Evolutionary conservation across 2,329 filamentous ascomycete species (phyloP).

Genomic region (Pseudopyrenochaeta lycopersici): DNA sequence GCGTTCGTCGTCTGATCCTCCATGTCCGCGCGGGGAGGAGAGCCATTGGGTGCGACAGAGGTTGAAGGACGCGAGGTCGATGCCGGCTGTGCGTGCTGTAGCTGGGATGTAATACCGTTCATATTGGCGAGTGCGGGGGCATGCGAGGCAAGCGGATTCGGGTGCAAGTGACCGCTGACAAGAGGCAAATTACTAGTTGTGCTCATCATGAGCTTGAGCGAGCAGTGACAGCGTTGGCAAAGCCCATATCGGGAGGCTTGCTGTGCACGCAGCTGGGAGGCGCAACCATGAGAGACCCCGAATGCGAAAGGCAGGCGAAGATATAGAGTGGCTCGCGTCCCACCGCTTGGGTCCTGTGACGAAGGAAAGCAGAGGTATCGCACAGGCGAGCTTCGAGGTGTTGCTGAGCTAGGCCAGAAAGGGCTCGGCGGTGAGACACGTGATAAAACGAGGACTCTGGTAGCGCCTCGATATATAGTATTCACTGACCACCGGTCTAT

Average conservation of each 20-base stretch:
- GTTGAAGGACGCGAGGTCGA: slow-evolving; percentile 36
- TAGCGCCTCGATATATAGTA: background rate
- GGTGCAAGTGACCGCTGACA: slow-evolving; percentile 27
- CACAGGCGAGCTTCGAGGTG: slow-evolving; percentile 8
- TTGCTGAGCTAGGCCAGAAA: slow-evolving; percentile 18
- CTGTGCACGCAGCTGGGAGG: slow-evolving; percentile 13
- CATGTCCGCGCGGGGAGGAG: slow-evolving; percentile 24
- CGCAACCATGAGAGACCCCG: background rate
- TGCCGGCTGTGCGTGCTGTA: slow-evolving; percentile 20
- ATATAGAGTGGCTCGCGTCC: background rate
- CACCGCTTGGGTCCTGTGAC: background rate
- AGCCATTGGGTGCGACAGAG: slow-evolving; percentile 28
- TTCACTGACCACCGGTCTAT: background rate
- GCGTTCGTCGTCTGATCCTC: slow-evolving; percentile 46
- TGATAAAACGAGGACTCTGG: background rate
- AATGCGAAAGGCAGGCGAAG: background rate
- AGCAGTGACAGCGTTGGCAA: slow-evolving; percentile 31
- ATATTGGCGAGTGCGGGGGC: slow-evolving; percentile 27
- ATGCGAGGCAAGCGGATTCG: slow-evolving; percentile 41
- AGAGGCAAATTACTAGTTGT: slow-evolving; percentile 36
- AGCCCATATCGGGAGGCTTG: slow-evolving; percentile 42
- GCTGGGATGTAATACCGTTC: slow-evolving; percentile 22
- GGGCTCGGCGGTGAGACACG: slow-evolving; percentile 24
- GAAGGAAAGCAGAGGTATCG: background rate
- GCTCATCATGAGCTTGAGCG: slow-evolving; percentile 41